Conservation (phyloP, 108 stramenopile species). For the Seminavis robusta region DNA sequence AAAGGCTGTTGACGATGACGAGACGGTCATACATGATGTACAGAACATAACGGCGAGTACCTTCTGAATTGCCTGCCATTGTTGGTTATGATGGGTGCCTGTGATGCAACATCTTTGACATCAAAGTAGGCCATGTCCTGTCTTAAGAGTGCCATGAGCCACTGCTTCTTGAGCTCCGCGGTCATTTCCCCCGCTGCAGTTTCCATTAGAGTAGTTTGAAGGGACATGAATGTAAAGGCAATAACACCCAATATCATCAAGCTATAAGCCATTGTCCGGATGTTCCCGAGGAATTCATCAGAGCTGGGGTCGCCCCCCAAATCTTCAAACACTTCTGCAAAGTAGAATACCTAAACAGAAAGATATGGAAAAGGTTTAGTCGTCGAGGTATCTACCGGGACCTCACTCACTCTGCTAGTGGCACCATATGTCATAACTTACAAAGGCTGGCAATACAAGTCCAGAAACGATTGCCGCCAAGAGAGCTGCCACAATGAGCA, state of each 20-base stretch:
- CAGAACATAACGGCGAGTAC: background rate
- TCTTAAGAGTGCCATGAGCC: slow-evolving; percentile 52
- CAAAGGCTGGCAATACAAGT: background rate
- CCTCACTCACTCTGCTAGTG: background rate
- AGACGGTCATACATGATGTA: too few relatives aligned
- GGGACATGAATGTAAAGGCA: slow-evolving; percentile 30
- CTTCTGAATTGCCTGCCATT: slow-evolving; percentile 40
- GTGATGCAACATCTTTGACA: slow-evolving; percentile 35
- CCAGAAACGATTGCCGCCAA: background rate
- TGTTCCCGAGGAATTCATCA: slow-evolving; percentile 22
- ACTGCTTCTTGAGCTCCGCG: slow-evolving; percentile 21
- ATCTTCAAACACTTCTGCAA: slow-evolving; percentile 37
- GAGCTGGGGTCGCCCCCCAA: slow-evolving; percentile 13
- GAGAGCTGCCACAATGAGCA: background rate
- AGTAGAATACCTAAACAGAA: slow-evolving; percentile 40
- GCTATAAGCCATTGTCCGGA: slow-evolving; percentile 35
- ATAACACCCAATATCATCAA: slow-evolving; percentile 46
- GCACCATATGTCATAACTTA: background rate
- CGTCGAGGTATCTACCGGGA: background rate
- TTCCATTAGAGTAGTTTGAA: slow-evolving; percentile 34
- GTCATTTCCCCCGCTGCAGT: slow-evolving; percentile 43
- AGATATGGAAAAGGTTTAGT: background rate
- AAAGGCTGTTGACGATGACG: too few relatives aligned
- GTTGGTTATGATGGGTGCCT: slow-evolving; percentile 32
- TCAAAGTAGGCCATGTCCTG: slow-evolving; percentile 68